Base-by-base conservation (phyloP, 1,139 yeast genomes). In the Geotrichum bryndzae region DNA sequence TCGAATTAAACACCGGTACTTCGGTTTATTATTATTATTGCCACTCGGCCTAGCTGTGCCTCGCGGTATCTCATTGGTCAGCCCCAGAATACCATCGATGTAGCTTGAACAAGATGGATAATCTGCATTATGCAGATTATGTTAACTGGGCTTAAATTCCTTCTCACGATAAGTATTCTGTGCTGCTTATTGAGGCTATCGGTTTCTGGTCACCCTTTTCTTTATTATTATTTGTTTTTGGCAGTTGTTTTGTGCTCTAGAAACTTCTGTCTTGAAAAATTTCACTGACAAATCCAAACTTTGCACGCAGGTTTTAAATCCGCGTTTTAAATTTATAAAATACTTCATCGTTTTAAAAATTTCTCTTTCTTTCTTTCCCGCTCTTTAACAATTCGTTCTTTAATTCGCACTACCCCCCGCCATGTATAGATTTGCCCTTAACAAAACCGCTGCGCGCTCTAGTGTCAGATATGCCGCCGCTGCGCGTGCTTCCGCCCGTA, bases 361-460 rank as follows among this genome's bases (percentile, higher is more conserved):
- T 56, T 48, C 18, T 22, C 18, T 38, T 48, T n/a, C 52, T 29
- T 27, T n/a, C 31, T 45, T 54, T 29, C 15, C 6, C 38, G 45
- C 41, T 29, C 51, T 45, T 23, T 45, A 22, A 33, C 51, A 41
- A 22, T n/a, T n/a, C 52, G 33, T 11, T 50, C 33, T 22, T 25
- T 50, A 50, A 48, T 4, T 23, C n/a, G 38, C 51, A 35, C 27
- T 31, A 41, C 38, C 25, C 54, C 18, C 23, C 48, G 31, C 52
- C 25, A 60, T 60, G 62, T 56, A 60, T 35, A 53, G 60, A 56
- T 52, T 53, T 29, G 35, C 57, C 7, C 27, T 60, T 6, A 60
- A 53, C 25, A 18, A 41, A 13, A 52, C 57, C 22, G 23, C 59
- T 31, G 33, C 57, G 15, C 38, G 54, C 22, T 38, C 53, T 25